Evolutionary conservation across 2,329 filamentous ascomycete species (phyloP), one percentile per base, ranked within the genome.

Genomic region (Alternaria consortialis): DNA sequence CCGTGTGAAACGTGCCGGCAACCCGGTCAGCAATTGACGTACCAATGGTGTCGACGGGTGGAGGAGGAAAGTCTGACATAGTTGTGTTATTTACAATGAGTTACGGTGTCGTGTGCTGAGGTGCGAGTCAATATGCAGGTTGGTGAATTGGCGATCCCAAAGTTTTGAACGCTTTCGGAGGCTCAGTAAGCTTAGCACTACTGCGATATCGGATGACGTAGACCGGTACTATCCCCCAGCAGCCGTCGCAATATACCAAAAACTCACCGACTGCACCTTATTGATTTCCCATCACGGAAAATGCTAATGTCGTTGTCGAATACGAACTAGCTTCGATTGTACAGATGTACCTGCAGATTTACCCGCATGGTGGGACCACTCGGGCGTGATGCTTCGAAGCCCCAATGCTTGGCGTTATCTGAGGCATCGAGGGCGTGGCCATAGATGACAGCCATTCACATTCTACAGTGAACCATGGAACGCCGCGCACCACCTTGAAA

Each of bases 11-110:
- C 56, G 46, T 43, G 40, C 25, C 37, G 32, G 20, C 11, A 20
- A n/a, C 34, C 17, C 7, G 32, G 17, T n/a, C 17, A 34, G 48
- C 40, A 51, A 56, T 58, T 52, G 37, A 73, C 79, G 46, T 79
- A 87, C 85, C 86, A 82, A 97, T 94, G 66, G 90, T 91, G 75
- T 88, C 88, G 69, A 91, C 88, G 4, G 92, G 90, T 11, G 90
- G 87, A 31, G 93, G 92, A 67, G 93, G 93, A 75, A 71, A 78
- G 46, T 77, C 70, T 54, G 75, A 68, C 76, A 79, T 79, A 36
- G 46, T 65, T 67, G 48, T 44, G 53, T 37, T 58, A 15, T 23
- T 60, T 25, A 37, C 43, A 50, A 36, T 31, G 37, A 27, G 17
- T 20, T 57, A 12, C 12, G 50, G 32, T 59, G 52, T 53, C 46